A percentile compares a stretch with the other conserved stretches of the same genome.
Evolutionary conservation across 441 rosid species (phyloP).

Genomic region (Hura crepitans): DNA sequence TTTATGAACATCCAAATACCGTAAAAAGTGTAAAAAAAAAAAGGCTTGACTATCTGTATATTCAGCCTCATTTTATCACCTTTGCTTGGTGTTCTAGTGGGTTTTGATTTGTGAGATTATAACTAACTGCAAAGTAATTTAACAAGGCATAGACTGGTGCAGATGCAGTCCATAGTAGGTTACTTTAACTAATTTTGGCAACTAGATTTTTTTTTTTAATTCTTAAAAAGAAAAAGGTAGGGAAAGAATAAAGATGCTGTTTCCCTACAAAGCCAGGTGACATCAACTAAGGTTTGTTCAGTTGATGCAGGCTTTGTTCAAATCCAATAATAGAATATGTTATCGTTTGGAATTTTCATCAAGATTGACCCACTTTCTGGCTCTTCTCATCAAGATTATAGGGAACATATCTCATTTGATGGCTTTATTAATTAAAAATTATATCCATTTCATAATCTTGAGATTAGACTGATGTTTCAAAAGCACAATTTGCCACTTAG

Average conservation of each 20-base stretch:
- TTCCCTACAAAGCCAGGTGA: conserved; percentile 13
- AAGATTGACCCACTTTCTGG: conserved; percentile 13
- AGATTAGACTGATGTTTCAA: not conserved
- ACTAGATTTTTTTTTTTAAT: not conserved
- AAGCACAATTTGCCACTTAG: not conserved
- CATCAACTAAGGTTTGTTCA: conserved; percentile 19
- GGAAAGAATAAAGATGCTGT: not conserved
- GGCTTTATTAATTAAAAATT: not conserved
- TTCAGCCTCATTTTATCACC: too few relatives aligned
- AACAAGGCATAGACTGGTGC: too few relatives aligned
- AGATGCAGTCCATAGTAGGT: conserved; percentile 15
- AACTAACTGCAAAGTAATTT: too few relatives aligned
- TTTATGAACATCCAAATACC: too few relatives aligned
- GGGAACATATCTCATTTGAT: not conserved
- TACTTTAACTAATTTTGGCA: conserved; percentile 4
- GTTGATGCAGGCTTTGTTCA: conserved; percentile 8
- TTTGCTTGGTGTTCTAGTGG: too few relatives aligned
- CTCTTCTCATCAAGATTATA: not conserved
- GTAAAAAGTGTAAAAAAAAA: too few relatives aligned
- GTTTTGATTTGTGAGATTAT: too few relatives aligned
- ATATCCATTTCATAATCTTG: not conserved
- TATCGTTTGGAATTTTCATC: conserved; percentile 15
- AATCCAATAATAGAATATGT: conserved; percentile 18
- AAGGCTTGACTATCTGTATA: too few relatives aligned
- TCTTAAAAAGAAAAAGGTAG: not conserved